phyloP scores from a whole-genome alignment of 805 yeast species.

The Wickerhamiella nectarea region DNA sequence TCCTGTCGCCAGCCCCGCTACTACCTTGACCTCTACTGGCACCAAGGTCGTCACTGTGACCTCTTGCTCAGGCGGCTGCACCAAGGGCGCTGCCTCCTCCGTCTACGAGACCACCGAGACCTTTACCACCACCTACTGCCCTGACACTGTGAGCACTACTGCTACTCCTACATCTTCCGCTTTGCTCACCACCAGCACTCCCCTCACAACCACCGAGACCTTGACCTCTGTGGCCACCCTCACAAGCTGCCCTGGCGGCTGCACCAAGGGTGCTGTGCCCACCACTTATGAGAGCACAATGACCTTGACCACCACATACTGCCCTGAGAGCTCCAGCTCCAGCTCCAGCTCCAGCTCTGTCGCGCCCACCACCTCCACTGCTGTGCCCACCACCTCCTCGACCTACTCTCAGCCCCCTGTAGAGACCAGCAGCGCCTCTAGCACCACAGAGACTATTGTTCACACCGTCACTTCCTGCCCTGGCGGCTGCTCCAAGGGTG shows the following conservation, averaged over 20 bases:
- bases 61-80: slow-evolving; percentile 24
- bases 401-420: background rate
- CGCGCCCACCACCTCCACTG: background rate
- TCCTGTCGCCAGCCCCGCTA: background rate
- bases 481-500: slow-evolving; percentile 7
- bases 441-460: slow-evolving; percentile 24
- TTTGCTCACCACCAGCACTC: background rate
- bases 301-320: slow-evolving; percentile 7
- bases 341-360: background rate
- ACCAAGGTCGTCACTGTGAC: slow-evolving; percentile 2
- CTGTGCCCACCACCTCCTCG: background rate
- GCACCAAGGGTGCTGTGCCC: slow-evolving; percentile 1
- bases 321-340: slow-evolving; percentile 7
- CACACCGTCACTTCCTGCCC: slow-evolving; percentile 36
- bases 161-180: background rate
- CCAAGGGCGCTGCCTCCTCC: background rate
- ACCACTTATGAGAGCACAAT: slow-evolving; percentile 1
- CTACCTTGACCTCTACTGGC: background rate
- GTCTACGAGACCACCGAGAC: background rate
- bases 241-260: slow-evolving; percentile 22
- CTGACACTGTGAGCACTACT: background rate
- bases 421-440: background rate
- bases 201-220: slow-evolving; percentile 6
- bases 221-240: background rate
- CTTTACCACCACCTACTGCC: slow-evolving; percentile 6